Base-by-base conservation (phyloP, 1,284 basidiomycete genomes). In the Taiwanofungus camphoratus region DNA sequence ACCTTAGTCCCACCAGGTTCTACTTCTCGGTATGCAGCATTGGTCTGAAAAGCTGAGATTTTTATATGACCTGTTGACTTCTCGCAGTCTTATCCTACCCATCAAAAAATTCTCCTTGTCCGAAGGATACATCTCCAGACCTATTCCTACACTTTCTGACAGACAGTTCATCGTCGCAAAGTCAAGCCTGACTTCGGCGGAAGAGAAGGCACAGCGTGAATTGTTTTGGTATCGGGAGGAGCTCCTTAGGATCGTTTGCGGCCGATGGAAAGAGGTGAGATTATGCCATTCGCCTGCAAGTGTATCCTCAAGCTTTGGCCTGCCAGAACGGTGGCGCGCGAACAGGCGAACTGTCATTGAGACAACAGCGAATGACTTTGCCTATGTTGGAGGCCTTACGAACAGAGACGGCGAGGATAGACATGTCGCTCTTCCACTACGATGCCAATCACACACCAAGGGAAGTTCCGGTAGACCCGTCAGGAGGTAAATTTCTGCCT, bases 141-240 rank as follows among this genome's bases (percentile, higher is more conserved):
- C 87, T 1, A 90, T 97, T 45, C 95, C 95, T 0, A 81, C 82
- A 4, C 67, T 95, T 24, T 86, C 87, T 3, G 82, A 88, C 46
- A 74, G 92, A n/a, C 95, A 99, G 60, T 98, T 94, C 61, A 83
- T 97, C 13, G 85, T 97, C 0, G 76, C 82, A 16, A 88, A 88
- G 56, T 76, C 82, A 8, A 74, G 72, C 42, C 66, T 87, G 41
- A 76, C 80, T 1, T 60, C 67, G 3, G 65, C 65, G 32, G 83
- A 91, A 54, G 74, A 83, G 48, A 70, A 67, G 29, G 59, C 69
- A 7, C 82, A 87, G 53, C 73, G 82, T 26, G 84, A 90, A 56
- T 61, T 93, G 12, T 98, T 98, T 67, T 98, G 94, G 95, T 94
- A 93, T 59, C 76, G 93, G 22, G 89, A 98, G 60, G 79, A 84